Percentiles rank a stretch among this genome's conserved stretches.
Evolutionary conservation across 148 eudicot species (phyloP).

Genomic region (Agrostemma githago): DNA sequence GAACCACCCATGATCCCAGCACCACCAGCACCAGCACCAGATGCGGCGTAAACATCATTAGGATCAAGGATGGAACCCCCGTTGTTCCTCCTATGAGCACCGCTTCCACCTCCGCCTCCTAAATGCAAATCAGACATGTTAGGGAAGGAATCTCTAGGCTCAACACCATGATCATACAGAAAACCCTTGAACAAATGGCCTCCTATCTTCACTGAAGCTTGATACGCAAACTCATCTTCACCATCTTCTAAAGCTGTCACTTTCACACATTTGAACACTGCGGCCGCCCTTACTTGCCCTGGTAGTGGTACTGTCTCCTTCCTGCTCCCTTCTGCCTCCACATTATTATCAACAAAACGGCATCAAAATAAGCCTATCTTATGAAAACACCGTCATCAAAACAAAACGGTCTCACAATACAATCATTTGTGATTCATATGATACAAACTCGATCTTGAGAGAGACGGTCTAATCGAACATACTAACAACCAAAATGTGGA

Average conservation of each 20-base stretch:
- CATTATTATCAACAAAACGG: neutral
- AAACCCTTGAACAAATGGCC: constrained; percentile 94
- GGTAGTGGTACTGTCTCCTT: constrained; percentile 77
- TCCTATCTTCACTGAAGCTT: constrained; percentile 66
- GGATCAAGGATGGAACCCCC: constrained; percentile 31
- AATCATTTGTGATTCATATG: neutral
- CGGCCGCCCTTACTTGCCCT: constrained; percentile 75
- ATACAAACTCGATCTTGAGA: too few species aligned
- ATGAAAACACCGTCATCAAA: too few species aligned
- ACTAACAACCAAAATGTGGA: too few species aligned
- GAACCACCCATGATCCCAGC: constrained; percentile 41
- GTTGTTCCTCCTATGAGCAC: constrained; percentile 10
- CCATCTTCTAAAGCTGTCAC: constrained; percentile 82
- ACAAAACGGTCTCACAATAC: too few species aligned
- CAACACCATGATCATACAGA: constrained; percentile 82
- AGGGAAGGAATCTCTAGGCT: constrained; percentile 53
- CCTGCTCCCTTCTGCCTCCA: constrained; percentile 49
- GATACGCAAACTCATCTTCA: constrained; percentile 79
- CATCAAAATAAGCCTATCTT: neutral
- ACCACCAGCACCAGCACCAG: constrained; percentile 33
- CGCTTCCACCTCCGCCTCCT: constrained; percentile 42
- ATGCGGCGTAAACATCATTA: constrained; percentile 41
- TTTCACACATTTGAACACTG: constrained; percentile 78
- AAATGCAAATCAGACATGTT: constrained; percentile 75
- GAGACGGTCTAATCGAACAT: too few species aligned